Evolutionary conservation across 768 basidiomycete genomes (phyloP).

Genomic region (Lactarius sp.): DNA sequence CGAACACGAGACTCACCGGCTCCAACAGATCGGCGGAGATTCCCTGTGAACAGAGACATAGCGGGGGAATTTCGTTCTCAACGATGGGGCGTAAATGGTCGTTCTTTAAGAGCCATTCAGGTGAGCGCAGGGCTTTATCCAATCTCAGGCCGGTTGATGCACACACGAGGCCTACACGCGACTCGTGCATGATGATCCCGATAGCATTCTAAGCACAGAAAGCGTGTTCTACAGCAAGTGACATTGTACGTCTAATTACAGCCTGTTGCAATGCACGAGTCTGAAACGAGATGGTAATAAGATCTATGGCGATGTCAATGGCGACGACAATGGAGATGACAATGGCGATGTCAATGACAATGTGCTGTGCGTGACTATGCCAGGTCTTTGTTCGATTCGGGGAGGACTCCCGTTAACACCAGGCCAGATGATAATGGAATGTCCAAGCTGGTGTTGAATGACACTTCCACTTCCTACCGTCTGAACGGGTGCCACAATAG

Average conservation of each 20-base stretch:
- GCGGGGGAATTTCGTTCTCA: not conserved
- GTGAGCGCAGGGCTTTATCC: conserved; percentile 8
- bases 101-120: not conserved
- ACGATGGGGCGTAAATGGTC: conserved; percentile 5
- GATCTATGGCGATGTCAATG: not conserved
- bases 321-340: conserved; percentile 5
- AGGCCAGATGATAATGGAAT: conserved; percentile 65
- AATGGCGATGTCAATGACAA: conserved; percentile 7
- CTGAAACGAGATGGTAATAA: not conserved
- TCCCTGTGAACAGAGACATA: conserved; percentile 22
- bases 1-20: conserved; percentile 18
- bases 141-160: not conserved
- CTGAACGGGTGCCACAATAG: not conserved
- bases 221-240: conserved; percentile 23
- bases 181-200: conserved; percentile 12
- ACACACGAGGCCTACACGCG: conserved; percentile 22
- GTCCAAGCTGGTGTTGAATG: conserved; percentile 51
- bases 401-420: conserved; percentile 55
- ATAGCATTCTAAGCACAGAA: conserved; percentile 16
- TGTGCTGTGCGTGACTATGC: conserved; percentile 28
- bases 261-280: conserved; percentile 2
- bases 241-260: not conserved
- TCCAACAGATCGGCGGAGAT: conserved; percentile 24
- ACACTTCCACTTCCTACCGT: conserved; percentile 34
- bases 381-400: conserved; percentile 56